Conservation (phyloP, 2,329 filamentous ascomycete species). For the Epichloe bromicola region DNA sequence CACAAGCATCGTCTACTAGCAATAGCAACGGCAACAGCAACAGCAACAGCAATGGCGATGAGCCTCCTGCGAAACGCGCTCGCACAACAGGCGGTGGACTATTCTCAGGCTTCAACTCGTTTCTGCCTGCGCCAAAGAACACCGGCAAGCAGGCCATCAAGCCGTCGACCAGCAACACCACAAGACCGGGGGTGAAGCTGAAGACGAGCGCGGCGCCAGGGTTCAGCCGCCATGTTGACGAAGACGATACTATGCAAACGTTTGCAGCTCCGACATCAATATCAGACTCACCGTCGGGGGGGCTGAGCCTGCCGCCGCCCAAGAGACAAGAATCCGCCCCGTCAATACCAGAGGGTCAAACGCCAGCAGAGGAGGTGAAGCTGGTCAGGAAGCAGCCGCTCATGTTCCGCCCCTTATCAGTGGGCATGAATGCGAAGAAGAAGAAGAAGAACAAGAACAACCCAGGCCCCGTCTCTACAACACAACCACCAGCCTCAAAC, state of each 20-base stretch:
- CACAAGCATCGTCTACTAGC: slow-evolving; percentile 22
- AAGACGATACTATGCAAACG: slow-evolving; percentile 7
- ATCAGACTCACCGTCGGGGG: slow-evolving; percentile 6
- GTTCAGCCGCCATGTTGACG: slow-evolving; percentile 49
- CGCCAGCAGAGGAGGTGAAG: slow-evolving; percentile 51
- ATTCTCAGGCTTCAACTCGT: slow-evolving; percentile 73
- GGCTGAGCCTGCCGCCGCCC: slow-evolving; percentile 26
- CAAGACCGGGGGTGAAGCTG: slow-evolving; percentile 41
- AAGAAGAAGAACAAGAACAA: slow-evolving; percentile 45
- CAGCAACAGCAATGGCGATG: slow-evolving; percentile 13
- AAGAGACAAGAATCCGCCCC: slow-evolving; percentile 29
- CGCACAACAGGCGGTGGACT: slow-evolving; percentile 43
- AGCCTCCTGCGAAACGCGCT: slow-evolving; percentile 55
- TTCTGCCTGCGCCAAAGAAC: slow-evolving; percentile 74
- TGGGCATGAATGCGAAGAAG: slow-evolving; percentile 60
- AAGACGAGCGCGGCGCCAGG: slow-evolving; percentile 76
- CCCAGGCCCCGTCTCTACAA: slow-evolving; percentile 5
- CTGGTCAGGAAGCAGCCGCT: slow-evolving; percentile 66
- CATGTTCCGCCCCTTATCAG: slow-evolving; percentile 82
- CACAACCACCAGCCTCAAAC: slow-evolving; percentile 7
- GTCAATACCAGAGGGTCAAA: slow-evolving; percentile 42
- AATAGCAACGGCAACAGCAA: slow-evolving; percentile 27
- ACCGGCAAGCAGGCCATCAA: slow-evolving; percentile 20
- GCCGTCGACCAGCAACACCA: slow-evolving; percentile 17
- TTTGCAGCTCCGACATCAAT: slow-evolving; percentile 5